Evolutionary conservation across 2,329 filamentous ascomycete genomes (phyloP), one percentile per base, ranked within the genome.

Genomic region (Waltergamsia citrina): DNA sequence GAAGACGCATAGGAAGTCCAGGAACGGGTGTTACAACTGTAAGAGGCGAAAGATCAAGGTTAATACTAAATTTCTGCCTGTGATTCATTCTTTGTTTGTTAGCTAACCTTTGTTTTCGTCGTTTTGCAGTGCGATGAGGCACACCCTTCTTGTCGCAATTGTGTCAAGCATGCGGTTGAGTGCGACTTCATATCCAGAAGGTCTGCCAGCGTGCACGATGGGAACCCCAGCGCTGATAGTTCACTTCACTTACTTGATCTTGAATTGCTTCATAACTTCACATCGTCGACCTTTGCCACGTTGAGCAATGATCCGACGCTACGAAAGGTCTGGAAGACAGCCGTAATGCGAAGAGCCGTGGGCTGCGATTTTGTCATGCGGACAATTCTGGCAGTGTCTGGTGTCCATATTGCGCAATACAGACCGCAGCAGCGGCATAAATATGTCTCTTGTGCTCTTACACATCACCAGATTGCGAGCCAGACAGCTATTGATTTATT

Each of bases 241-340:
- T n/a, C n/a, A n/a, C n/a, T n/a, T n/a, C n/a, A 62, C 18, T 41
- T 66, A 2, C 43, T 59, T 8, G 65, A 72, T 29, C 54, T 72
- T 7, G 67, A 73, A 41, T 56, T 74, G 2, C 52, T 74, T 6
- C 67, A 74, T 43, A 67, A 74, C 48, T 74, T 60, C 41, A 61
- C 58, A 29, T 64, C 60, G 1, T 61, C 59, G 8, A 74, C 69
- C 1, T 61, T 58, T 33, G 51, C 56, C n/a, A 71, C 67, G 0
- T 48, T 73, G 4, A 59, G 60, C 5, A 51, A 49, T 6, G 57
- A 65, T 23, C 51, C 59, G 0, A 42, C 50, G 6, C 40, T 69
- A 3, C 60, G 61, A 26, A 53, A 57, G 22, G 56, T 71, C 19
- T 71, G 64, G 62, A 59, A 60, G 6, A 52, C 64, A 7, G 62